Conservation (phyloP, 2,329 filamentous ascomycete species). For the Talaromyces funiculosus region DNA sequence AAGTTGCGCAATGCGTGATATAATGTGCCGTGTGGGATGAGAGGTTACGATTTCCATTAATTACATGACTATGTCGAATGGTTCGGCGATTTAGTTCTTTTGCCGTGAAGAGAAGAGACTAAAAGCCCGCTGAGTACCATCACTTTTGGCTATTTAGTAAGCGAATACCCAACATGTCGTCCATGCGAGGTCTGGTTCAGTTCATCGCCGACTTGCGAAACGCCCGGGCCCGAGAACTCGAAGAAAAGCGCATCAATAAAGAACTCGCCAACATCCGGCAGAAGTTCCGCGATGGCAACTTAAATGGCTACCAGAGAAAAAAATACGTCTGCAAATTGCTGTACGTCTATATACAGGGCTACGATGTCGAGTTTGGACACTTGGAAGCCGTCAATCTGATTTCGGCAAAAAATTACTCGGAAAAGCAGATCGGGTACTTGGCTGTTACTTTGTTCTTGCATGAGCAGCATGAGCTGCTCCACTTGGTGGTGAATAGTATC, state of each 20-base stretch:
- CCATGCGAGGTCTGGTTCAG: constrained; percentile 73
- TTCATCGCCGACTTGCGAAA: constrained; percentile 97
- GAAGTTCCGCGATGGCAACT: constrained; percentile 92
- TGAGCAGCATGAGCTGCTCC: constrained; percentile 91
- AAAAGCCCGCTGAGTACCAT: neutral
- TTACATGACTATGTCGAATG: constrained; percentile 11
- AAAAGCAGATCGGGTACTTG: constrained; percentile 98
- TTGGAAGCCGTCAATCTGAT: constrained; percentile 97
- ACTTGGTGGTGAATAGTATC: constrained; percentile 97
- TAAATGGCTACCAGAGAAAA: constrained; percentile 98
- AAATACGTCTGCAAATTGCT: constrained; percentile 99
- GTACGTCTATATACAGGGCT: constrained; percentile 98
- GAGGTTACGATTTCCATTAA: neutral
- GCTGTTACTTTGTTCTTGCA: constrained; percentile 96
- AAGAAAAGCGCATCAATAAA: constrained; percentile 99
- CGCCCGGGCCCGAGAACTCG: constrained; percentile 85
- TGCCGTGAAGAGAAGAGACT: neutral
- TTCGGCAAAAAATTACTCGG: constrained; percentile 93
- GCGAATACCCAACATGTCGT: constrained; percentile 32
- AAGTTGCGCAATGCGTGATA: constrained; percentile 3
- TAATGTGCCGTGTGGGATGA: constrained; percentile 2
- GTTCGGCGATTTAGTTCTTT: neutral
- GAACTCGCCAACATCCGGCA: constrained; percentile 97
- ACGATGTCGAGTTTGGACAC: constrained; percentile 98
- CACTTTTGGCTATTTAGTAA: neutral